phyloP scores from a whole-genome alignment of 1,284 basidiomycete genomes.

The Coniferiporia weirii region DNA sequence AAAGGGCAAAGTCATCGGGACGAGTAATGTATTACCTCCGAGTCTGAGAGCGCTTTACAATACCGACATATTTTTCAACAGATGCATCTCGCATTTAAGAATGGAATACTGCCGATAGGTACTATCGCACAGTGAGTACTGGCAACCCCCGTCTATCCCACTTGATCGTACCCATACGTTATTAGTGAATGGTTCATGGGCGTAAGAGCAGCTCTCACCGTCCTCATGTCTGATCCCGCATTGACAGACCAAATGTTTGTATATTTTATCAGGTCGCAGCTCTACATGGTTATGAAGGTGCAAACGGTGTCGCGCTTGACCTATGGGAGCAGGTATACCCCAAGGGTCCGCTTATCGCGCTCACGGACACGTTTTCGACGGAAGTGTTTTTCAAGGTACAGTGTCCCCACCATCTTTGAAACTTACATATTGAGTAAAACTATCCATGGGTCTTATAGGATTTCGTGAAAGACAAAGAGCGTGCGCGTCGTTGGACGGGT shows the following conservation, averaged over 20 bases:
- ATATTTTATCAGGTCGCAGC: constrained; percentile 64
- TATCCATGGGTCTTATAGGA: constrained; percentile 37
- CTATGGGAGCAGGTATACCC: constrained; percentile 82
- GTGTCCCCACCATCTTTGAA: not conserved
- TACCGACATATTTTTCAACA: constrained; percentile 28
- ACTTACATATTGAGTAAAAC: too few species aligned
- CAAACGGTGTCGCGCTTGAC: constrained; percentile 69
- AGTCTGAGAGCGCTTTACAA: too few species aligned
- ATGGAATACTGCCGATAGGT: constrained; percentile 65
- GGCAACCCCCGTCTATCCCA: constrained; percentile 2
- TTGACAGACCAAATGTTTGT: not conserved
- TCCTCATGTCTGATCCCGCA: not conserved
- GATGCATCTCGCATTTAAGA: constrained; percentile 78
- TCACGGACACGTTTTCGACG: constrained; percentile 92
- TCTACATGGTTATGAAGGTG: constrained; percentile 71
- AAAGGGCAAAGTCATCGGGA: constrained; percentile 69
- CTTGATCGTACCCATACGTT: constrained; percentile 7
- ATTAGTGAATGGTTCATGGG: constrained; percentile 94
- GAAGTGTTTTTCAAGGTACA: constrained; percentile 72
- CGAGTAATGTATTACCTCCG: constrained; percentile 67
- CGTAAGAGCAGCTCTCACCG: constrained; percentile 35
- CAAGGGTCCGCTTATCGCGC: constrained; percentile 55
- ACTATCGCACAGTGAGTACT: constrained; percentile 81
- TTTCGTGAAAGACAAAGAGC: constrained; percentile 52
- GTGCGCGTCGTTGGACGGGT: constrained; percentile 69